phyloP scores from a whole-genome alignment of 345 rosid species.

The Pseudoturritis turrita region DNA sequence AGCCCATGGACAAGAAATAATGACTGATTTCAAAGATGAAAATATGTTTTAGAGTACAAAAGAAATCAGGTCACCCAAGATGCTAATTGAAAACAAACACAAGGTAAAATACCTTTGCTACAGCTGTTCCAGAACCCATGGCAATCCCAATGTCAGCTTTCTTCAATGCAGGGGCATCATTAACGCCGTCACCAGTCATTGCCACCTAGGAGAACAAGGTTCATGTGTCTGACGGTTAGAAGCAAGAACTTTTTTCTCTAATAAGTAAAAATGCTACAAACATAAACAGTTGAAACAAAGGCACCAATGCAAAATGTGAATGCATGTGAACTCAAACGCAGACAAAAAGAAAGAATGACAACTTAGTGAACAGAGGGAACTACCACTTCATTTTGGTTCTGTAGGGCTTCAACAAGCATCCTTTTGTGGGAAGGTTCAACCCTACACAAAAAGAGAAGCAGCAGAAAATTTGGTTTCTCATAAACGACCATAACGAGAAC shows the following conservation, averaged over 20 bases:
- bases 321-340: conserved; percentile 2
- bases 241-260: background rate
- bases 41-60: background rate
- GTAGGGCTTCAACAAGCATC: conserved; percentile 97
- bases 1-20: background rate
- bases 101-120: conserved; percentile 71
- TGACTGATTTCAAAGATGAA: background rate
- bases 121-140: conserved; percentile 99
- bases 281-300: background rate
- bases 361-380: conserved; percentile 5
- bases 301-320: background rate
- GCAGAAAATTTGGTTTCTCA: conserved; percentile 14
- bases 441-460: conserved; percentile 39
- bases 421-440: conserved; percentile 98
- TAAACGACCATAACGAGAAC: background rate
- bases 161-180: conserved; percentile 98
- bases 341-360: background rate
- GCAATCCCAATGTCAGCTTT: conserved; percentile 99
- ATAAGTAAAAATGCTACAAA: background rate
- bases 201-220: conserved; percentile 63
- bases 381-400: conserved; percentile 99
- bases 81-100: background rate
- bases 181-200: conserved; percentile 99
- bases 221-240: background rate
- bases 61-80: background rate